Evolutionary conservation across 225 moss, liverwort and hornwort genomes (phyloP), one percentile per base, ranked within the genome.

Genomic region (Polytrichum formosum): DNA sequence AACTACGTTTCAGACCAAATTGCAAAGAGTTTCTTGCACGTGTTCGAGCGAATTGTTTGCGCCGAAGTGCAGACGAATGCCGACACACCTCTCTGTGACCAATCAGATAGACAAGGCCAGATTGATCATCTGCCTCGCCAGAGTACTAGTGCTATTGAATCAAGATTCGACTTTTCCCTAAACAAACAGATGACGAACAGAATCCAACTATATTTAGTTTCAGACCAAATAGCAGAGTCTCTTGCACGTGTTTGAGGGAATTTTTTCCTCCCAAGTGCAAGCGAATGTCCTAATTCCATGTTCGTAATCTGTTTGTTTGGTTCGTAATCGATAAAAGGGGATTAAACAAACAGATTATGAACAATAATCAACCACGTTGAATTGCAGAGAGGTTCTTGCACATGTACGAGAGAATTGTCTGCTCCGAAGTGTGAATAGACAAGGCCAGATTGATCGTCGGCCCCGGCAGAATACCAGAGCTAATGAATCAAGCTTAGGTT

Each of bases 81-180:
- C 18, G 16, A 30, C 19, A 28, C 78, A 29, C 31, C 20, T 35
- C 21, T 83, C 68, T 3, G 71, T 71, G 8, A 86, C 0, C 86
- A 86, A 83, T 18, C 5, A 87, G 64, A 62, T 87, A 83, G 16
- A 83, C 83, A 1, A 87, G 19, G 2, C 73, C 75, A 0, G 86
- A 87, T 18, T 83, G 86, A 17, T 83, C 80, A 22, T 87, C 86
- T 1, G 86, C 83, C 23, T 83, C 83, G 20, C 78, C 76, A 2
- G 56, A 2, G 10, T 37, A 37, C 37, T 37, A 37, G 37, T 13
- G 37, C 2, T 37, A 10, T 2, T 37, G 37, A 10, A 13, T 37
- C 37, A 21, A 58, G 0, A 8, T 21, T 22, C 5, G 22, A 21
- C 1, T 37, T 10, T 58, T 58, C n/a, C 56, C 19, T 58, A 7